These are phyloP conservation scores for Sequoia sempervirens DNA, from an alignment of 75 land plant genomes.

Conservation along the genomic window DNA sequence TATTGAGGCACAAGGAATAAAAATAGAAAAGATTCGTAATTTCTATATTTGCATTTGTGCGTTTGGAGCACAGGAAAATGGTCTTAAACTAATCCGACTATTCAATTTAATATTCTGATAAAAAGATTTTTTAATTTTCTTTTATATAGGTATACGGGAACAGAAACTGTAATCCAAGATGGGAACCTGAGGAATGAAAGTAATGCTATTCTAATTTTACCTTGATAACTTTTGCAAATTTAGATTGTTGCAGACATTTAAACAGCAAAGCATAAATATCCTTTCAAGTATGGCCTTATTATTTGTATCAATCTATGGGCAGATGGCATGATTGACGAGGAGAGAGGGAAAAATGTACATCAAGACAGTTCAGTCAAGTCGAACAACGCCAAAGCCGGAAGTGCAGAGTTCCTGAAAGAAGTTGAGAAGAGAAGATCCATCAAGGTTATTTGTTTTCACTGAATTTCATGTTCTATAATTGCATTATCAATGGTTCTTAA, in stretches of 20 bases:
- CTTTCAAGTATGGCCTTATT: constrained; percentile 2
- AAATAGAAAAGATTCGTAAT: not conserved
- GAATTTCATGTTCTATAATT: not conserved
- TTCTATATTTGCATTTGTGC: not conserved
- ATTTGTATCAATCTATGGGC: not conserved
- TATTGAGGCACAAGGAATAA: not conserved
- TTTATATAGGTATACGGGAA: not conserved
- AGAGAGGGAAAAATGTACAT: not conserved
- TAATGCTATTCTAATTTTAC: not conserved
- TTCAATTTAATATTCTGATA: not conserved
- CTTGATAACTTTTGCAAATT: not conserved
- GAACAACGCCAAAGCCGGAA: constrained; percentile 57
- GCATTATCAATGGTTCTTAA: too few relatives aligned
- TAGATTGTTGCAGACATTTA: not conserved
- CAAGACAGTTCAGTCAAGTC: not conserved
- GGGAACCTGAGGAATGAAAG: not conserved
- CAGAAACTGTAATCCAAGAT: not conserved
- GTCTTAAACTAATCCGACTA: not conserved
- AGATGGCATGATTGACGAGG: constrained; percentile 2
- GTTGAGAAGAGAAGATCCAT: constrained; percentile 79
- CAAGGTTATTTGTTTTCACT: constrained; percentile 44
- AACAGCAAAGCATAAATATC: not conserved
- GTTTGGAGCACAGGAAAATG: not conserved
- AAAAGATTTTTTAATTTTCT: not conserved
- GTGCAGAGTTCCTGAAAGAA: constrained; percentile 71